Base-by-base conservation (phyloP, 148 eudicot species). In the Rhododendron williamsianum region DNA sequence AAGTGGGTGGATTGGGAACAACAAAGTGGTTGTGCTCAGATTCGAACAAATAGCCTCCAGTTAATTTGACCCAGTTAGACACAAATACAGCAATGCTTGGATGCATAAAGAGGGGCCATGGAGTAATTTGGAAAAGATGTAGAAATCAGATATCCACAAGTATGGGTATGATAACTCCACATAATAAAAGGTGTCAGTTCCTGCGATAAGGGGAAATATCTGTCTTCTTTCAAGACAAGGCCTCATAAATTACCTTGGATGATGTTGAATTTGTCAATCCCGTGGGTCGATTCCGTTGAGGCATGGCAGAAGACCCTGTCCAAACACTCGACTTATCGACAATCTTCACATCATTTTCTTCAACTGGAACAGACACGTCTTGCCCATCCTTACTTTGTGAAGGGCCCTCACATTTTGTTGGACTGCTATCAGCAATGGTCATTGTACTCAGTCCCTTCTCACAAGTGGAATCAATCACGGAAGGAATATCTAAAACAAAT, bases 391-490 rank as follows among this genome's bases (percentile, higher is more conserved):
- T 88, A 48, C 84, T 90, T 58, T 25, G 90, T 65, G 54, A 84
- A 60, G 86, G 85, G 63, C 72, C 86, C 30, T 43, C 63, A 51
- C 54, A 33, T 73, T 86, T 86, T 56, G 49, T 78, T 7, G 5
- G 81, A 74, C 85, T 87, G 43, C 82, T 87, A 30, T 91, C 95
- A 27, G 83, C 87, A 84, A 92, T 97, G 85, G 90, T 88, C 91
- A 92, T 88, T 56, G 89, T 89, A 86, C 94, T 89, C 86, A 94
- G 51, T 77, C 92, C 95, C 87, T 93, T 90, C 89, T 92, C 94
- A 88, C 95, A 92, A 79, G 91, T 81, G 43, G 95, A 87, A 83
- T 89, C 92, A 25, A 83, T 89, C 30, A 78, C 90, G 4, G 88
- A 85, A 84, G 88, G 91, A 80, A 85, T 21, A 85, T 92, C 94